Base-by-base conservation (phyloP, 2,329 filamentous ascomycete genomes). In the Cryphonectria naterciae region DNA sequence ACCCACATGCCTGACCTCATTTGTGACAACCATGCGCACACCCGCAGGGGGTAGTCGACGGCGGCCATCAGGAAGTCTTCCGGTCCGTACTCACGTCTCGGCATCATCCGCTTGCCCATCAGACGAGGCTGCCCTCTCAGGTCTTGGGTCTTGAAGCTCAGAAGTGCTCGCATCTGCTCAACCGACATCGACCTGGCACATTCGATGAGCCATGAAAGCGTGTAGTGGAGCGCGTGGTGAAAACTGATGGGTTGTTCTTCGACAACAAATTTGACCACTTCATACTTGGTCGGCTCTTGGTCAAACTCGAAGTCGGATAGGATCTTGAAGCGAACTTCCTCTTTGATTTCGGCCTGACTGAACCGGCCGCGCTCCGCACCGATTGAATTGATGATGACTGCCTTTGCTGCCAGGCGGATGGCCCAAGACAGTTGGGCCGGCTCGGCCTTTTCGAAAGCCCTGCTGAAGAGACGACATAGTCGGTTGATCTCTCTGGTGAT, bases 1-100 rank as follows among this genome's bases (percentile, higher is more conserved):
- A 99, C 95, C 96, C 97, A 99, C 91, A 98, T 97, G 67, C 94
- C 93, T 25, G 95, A 94, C 80, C 97, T 97, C 90, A 99, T 98
- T 83, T 99, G 97, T 7, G 96, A 93, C 43, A 99, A 85, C 96
- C 96, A 99, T 28, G 94, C 94, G 79, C 94, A 98, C 0, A 98
- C 95, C 67, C 97, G 89, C 4, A 99, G 85, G 0, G 97, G 95
- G 76, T 93, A 97, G 79, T 99, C 96, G 77, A 99, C 97, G 67
- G 94, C 89, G 1, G 93, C 91, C 79, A 97, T 90, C 32, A 97
- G 84, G 77, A 95, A 91, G 78, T 97, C 94, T 76, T 97, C 93
- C 0, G 91, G 83, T 0, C 83, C 84, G 73, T 88, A 87, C 22
- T 89, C 85, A 32, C 86, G 85, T 68, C 85, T 85, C 0, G 87